Conservation (phyloP, 1,284 basidiomycete species). For the Heterobasidion occidentale region DNA sequence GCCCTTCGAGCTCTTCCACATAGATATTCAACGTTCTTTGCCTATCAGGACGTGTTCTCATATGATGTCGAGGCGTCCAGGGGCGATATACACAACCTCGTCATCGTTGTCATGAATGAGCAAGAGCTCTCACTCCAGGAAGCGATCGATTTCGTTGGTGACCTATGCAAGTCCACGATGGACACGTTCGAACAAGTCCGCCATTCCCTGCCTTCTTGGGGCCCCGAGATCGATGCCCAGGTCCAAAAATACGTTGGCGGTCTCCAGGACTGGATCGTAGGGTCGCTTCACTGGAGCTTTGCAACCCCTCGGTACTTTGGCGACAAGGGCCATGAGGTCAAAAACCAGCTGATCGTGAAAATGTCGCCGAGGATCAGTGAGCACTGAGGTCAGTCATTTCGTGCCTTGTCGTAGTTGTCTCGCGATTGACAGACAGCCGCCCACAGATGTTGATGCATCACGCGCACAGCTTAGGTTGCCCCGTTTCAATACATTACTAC, state of each 20-base stretch:
- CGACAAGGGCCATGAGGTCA: constrained; percentile 23
- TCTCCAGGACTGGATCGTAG: constrained; percentile 31
- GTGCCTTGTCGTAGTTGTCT: not conserved
- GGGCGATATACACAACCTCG: constrained; percentile 36
- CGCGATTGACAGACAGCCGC: no score
- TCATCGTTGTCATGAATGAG: constrained; percentile 27
- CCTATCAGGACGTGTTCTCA: constrained; percentile 32
- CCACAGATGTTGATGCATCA: no score
- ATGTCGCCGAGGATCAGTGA: constrained; percentile 13
- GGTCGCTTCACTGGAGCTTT: constrained; percentile 34
- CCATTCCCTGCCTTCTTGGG: constrained; percentile 28
- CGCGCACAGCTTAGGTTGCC: no score
- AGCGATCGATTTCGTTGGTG: constrained; percentile 32
- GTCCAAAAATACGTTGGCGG: constrained; percentile 28
- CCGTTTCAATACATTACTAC: no score
- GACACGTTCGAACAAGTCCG: constrained; percentile 27
- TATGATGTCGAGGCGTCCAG: constrained; percentile 34
- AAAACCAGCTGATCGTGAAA: constrained; percentile 24
- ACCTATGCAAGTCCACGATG: constrained; percentile 28
- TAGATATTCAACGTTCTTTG: not conserved
- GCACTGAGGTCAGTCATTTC: not conserved
- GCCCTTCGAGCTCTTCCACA: not conserved
- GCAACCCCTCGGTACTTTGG: constrained; percentile 34
- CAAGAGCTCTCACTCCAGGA: constrained; percentile 28
- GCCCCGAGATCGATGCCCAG: constrained; percentile 25